Evolutionary conservation across 345 rosid genomes (phyloP), one percentile per base, ranked within the genome.

Genomic region (Eucalyptus curtisii): DNA sequence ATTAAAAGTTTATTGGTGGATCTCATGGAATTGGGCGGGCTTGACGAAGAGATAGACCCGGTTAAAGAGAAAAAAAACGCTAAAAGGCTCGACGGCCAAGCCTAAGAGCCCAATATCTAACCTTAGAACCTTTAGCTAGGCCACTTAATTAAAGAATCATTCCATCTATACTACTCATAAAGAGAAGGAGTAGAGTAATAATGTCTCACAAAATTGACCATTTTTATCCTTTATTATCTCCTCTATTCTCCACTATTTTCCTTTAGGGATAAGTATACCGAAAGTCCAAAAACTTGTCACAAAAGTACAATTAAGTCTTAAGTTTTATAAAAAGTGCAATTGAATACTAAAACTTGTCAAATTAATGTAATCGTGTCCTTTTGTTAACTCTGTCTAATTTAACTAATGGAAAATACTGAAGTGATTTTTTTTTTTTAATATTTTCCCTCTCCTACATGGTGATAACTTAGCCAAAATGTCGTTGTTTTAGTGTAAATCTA

Each of bases 291-390:
- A 55, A 22, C 10, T 55, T 55, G 2, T 55, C 0, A 55, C 8
- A 0, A 55, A 55, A 22, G 27, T 8, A 22, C 0, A 22, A 53
- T 53, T 53, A 4, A 53, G 11, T 53, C 10, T 22, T 22, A 53
- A 0, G n/a, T n/a, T n/a, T n/a, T n/a, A n/a, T n/a, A n/a, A n/a
- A n/a, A n/a, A n/a, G n/a, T n/a, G n/a, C n/a, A 20, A 8, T 1
- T 20, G 0, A 53, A 22, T 22, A 5, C 1, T 53, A 53, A 53
- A 53, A 53, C 27, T 19, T 20, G 0, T 53, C 0, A 53, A 53
- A 55, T 55, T 55, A 1, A 22, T 55, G 2, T 0, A 22, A 55
- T 55, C 27, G 1, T 8, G 2, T 55, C 22, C 5, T 8, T 55
- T 55, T 5, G 9, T 8, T 55, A 55, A 22, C 5, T 55, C 9